Conservation (phyloP, 139 green algal genomes). For the Axilococcus clingmanii region DNA sequence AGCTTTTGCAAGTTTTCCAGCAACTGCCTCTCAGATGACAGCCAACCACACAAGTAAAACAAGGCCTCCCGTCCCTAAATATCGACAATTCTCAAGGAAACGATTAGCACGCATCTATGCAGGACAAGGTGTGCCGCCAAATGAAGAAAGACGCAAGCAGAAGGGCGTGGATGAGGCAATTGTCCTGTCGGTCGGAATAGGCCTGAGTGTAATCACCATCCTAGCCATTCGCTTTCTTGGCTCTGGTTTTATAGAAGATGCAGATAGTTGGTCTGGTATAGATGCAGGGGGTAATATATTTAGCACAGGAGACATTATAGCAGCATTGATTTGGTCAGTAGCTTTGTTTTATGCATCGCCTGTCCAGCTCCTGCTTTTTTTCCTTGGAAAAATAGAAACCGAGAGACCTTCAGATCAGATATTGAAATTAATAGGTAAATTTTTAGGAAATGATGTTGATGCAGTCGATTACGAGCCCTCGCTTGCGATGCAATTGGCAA, state of each 20-base stretch:
- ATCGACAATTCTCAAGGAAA: too few relatives aligned
- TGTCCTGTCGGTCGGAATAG: too few relatives aligned
- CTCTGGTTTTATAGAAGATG: conserved; percentile 2
- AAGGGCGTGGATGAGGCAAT: too few relatives aligned
- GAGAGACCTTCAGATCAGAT: conserved; percentile 62
- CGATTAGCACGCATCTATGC: too few relatives aligned
- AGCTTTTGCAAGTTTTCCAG: too few relatives aligned
- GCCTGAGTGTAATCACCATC: too few relatives aligned
- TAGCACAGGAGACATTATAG: conserved; percentile 30
- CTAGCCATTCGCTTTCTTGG: conserved; percentile 8
- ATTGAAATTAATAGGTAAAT: conserved; percentile 18
- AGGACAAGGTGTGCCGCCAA: too few relatives aligned
- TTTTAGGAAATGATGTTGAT: conserved; percentile 15
- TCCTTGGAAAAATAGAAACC: conserved; percentile 61
- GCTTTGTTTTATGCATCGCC: conserved; percentile 50
- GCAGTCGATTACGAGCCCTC: conserved; percentile 36
- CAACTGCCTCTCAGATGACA: too few relatives aligned
- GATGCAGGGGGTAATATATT: not conserved
- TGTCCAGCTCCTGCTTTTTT: conserved; percentile 57
- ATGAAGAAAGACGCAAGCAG: too few relatives aligned
- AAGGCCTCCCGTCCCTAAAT: too few relatives aligned
- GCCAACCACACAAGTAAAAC: too few relatives aligned
- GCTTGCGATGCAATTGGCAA: conserved; percentile 7
- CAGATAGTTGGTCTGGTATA: not conserved
- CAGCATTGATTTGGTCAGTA: conserved; percentile 36